Evolutionary conservation across 176 grass and related monocot genomes (phyloP).

Genomic region (Eragrostis nindensis): DNA sequence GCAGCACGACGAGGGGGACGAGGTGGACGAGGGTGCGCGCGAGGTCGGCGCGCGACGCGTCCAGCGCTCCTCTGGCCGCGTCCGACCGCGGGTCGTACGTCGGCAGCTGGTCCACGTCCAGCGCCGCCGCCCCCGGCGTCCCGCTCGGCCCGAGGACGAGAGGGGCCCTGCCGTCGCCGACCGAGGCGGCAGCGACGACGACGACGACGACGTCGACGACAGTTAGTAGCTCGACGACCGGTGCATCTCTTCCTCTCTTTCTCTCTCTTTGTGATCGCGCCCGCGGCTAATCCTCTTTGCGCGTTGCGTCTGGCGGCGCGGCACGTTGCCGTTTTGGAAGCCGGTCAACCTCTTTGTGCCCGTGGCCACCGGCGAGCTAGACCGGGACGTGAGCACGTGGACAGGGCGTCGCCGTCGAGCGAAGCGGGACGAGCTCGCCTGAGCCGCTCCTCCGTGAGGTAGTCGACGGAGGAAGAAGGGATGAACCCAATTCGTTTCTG

Average conservation of each 20-base stretch:
- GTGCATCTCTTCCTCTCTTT: slow-evolving; percentile 29
- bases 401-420: too few relatives aligned
- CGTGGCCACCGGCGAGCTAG: too few relatives aligned
- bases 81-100: slow-evolving; percentile 63
- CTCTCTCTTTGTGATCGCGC: not conserved
- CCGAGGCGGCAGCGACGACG: not conserved
- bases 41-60: slow-evolving; percentile 45
- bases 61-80: slow-evolving; percentile 61
- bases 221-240: slow-evolving; percentile 54
- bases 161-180: not conserved
- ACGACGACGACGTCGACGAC: not conserved
- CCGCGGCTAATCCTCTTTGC: not conserved
- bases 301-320: not conserved
- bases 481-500: too few relatives aligned
- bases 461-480: too few relatives aligned
- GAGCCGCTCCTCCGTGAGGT: too few relatives aligned
- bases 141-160: slow-evolving; percentile 35
- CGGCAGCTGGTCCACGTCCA: slow-evolving; percentile 62
- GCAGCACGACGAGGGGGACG: slow-evolving; percentile 64
- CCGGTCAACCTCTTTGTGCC: not conserved
- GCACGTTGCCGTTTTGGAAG: not conserved
- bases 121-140: slow-evolving; percentile 10
- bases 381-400: too few relatives aligned
- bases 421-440: too few relatives aligned
- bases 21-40: slow-evolving; percentile 70